Percentiles rank a stretch among this genome's conserved stretches.
These are phyloP conservation scores for Paramyrothecium roridum DNA, from an alignment of 2,329 filamentous ascomycete genomes.

Conservation along the genomic window DNA sequence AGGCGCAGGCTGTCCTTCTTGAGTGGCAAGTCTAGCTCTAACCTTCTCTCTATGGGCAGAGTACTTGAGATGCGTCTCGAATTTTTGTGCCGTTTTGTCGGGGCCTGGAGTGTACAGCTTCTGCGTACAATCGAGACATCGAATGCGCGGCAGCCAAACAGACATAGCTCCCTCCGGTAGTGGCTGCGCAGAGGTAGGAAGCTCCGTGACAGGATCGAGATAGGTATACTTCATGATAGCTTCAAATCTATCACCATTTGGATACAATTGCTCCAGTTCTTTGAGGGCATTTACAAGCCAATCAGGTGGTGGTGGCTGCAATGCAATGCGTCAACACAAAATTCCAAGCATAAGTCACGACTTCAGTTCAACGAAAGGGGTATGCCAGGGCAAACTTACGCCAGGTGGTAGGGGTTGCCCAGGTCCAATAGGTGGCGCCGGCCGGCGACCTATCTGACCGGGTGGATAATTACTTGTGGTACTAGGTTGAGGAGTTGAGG, in stretches of 20 bases:
- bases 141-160: conserved; percentile 83
- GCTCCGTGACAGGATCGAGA: conserved; percentile 69
- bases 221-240: conserved; percentile 87
- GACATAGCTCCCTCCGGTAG: conserved; percentile 66
- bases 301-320: conserved; percentile 75
- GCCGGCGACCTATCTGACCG: conserved; percentile 63
- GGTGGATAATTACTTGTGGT: conserved; percentile 34
- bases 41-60: conserved; percentile 74
- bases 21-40: conserved; percentile 17
- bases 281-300: conserved; percentile 80
- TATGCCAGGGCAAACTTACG: conserved; percentile 47
- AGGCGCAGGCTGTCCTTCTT: background rate
- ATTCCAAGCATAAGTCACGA: background rate
- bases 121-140: conserved; percentile 87
- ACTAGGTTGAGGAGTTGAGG: conserved; percentile 33
- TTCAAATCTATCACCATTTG: conserved; percentile 76
- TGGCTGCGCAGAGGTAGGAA: conserved; percentile 56
- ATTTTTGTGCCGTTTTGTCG: conserved; percentile 80
- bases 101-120: conserved; percentile 93
- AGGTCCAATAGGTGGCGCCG: conserved; percentile 60
- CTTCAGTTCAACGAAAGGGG: background rate
- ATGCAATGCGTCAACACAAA: conserved; percentile 10
- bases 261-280: conserved; percentile 67
- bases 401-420: conserved; percentile 53
- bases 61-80: conserved; percentile 89